phyloP scores from a whole-genome alignment of 2,329 filamentous ascomycete genomes.

The Venturia pyrina region DNA sequence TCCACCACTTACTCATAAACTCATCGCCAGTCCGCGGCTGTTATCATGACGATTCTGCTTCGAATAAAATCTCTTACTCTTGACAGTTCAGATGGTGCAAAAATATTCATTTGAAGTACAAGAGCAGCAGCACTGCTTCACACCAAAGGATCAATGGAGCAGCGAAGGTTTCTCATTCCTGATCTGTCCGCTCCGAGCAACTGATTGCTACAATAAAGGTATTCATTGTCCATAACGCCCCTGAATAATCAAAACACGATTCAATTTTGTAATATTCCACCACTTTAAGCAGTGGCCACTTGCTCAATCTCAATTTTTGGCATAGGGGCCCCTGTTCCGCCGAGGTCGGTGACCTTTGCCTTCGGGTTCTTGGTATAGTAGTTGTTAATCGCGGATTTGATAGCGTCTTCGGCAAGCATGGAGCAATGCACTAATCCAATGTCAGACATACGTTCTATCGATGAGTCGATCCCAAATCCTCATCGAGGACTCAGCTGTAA shows the following conservation, averaged over 20 bases:
- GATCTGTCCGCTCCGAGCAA: background rate
- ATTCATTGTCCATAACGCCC: slow-evolving; percentile 3
- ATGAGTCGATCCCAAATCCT: background rate
- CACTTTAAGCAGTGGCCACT: slow-evolving; percentile 23
- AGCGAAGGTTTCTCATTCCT: background rate
- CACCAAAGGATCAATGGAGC: background rate
- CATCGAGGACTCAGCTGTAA: background rate
- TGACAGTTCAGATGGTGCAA: background rate
- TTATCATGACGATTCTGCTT: background rate
- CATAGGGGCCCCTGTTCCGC: slow-evolving; percentile 61
- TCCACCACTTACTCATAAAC: too few relatives aligned
- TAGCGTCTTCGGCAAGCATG: slow-evolving; percentile 85
- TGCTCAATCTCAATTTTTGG: slow-evolving; percentile 55
- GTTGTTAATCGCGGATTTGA: slow-evolving; percentile 83
- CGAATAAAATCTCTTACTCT: background rate
- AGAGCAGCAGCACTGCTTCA: background rate
- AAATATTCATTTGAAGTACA: background rate
- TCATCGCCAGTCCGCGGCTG: too few relatives aligned
- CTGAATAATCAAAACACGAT: background rate
- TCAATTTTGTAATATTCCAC: background rate
- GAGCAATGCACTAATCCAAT: slow-evolving; percentile 64
- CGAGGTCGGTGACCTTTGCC: slow-evolving; percentile 61
- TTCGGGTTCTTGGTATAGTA: slow-evolving; percentile 88
- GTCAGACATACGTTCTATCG: slow-evolving; percentile 5
- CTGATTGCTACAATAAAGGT: background rate